Conservation (phyloP, 345 rosid species). For the Populus nigra region DNA sequence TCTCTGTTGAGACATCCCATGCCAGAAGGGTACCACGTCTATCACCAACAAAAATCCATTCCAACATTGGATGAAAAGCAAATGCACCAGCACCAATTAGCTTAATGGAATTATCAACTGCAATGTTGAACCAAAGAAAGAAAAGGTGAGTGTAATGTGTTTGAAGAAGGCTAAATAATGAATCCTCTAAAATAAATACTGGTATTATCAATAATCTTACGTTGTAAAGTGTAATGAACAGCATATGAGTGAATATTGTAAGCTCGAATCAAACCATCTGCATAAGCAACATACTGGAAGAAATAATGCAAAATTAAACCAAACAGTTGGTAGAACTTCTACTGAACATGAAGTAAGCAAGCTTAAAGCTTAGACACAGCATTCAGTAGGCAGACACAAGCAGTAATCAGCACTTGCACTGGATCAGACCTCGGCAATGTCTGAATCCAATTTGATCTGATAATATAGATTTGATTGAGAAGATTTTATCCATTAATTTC, state of each 20-base stretch:
- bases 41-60: constrained; percentile 98
- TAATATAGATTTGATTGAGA: not conserved
- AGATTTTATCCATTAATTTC: not conserved
- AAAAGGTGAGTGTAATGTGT: constrained; percentile 1
- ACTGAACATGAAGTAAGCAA: constrained; percentile 1
- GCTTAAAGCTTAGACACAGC: not conserved
- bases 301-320: constrained; percentile 15
- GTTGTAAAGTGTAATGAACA: constrained; percentile 82
- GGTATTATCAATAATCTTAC: constrained; percentile 44
- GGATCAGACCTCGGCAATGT: not conserved
- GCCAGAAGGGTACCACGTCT: constrained; percentile 94
- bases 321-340: not conserved
- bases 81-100: constrained; percentile 91
- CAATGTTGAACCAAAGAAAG: constrained; percentile 20
- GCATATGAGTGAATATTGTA: constrained; percentile 93
- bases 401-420: not conserved
- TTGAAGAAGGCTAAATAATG: constrained; percentile 9
- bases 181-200: constrained; percentile 2
- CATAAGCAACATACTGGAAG: constrained; percentile 93
- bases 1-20: constrained; percentile 98
- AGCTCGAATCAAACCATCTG: constrained; percentile 95
- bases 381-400: not conserved
- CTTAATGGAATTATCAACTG: constrained; percentile 94
- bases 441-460: not conserved
- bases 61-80: constrained; percentile 92